Percentiles rank a stretch among this genome's conserved stretches.
Evolutionary conservation across 768 basidiomycete genomes (phyloP).

Genomic region (Suillus cothurnatus): DNA sequence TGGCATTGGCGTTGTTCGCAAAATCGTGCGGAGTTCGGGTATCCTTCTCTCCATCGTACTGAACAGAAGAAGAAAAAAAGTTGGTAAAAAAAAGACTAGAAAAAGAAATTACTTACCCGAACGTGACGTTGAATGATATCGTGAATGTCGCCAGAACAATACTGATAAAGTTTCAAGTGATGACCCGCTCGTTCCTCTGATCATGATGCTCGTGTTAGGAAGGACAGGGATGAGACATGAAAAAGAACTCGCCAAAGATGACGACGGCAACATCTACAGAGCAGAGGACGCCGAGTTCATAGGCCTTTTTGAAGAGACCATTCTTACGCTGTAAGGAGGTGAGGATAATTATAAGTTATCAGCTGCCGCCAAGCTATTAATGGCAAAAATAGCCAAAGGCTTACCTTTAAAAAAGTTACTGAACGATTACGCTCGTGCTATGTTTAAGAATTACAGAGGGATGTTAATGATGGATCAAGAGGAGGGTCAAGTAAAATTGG

Average conservation of each 20-base stretch:
- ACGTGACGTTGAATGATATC: conserved; percentile 72
- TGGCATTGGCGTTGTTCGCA: conserved; percentile 34
- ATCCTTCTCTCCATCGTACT: conserved; percentile 58
- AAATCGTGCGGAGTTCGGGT: conserved; percentile 52
- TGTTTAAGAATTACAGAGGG: conserved; percentile 43
- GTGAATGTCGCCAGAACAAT: conserved; percentile 72
- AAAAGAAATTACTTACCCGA: conserved; percentile 37
- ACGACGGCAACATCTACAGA: conserved; percentile 88
- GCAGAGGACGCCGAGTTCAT: conserved; percentile 88
- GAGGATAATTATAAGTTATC: conserved; percentile 36
- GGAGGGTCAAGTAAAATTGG: conserved; percentile 32
- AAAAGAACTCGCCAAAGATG: conserved; percentile 66
- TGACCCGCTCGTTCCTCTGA: conserved; percentile 79
- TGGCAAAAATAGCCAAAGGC: conserved; percentile 65
- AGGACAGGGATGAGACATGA: conserved; percentile 6
- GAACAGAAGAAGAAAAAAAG: not conserved
- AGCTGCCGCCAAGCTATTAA: conserved; percentile 39
- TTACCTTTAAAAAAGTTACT: conserved; percentile 88
- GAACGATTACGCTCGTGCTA: conserved; percentile 92
- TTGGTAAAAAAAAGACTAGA: not conserved
- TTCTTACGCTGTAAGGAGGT: conserved; percentile 68
- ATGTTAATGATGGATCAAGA: conserved; percentile 34
- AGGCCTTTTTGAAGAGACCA: conserved; percentile 89
- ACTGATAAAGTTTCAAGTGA: conserved; percentile 81
- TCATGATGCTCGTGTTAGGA: conserved; percentile 37